Base-by-base conservation (phyloP, 768 basidiomycete genomes). In the Asterophora parasitica region DNA sequence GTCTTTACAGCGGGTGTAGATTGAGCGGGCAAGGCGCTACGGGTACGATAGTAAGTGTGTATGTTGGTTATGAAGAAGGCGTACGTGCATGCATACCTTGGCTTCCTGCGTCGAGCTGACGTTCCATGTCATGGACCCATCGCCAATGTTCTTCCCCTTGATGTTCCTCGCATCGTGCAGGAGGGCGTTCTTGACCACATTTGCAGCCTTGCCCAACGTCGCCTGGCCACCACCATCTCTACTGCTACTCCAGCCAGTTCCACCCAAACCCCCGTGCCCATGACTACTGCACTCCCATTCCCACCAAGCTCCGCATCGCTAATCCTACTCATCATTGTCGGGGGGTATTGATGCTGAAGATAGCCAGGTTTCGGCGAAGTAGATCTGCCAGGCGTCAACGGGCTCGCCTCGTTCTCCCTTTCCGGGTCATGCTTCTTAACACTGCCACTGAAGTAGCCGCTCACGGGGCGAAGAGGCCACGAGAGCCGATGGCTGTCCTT, bases 111-210 rank as follows among this genome's bases (percentile, higher is more conserved):
- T 52, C 12, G 79, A 81, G 48, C 69, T 73, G 42, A 85, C 70
- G 56, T 76, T 71, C 74, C 79, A 81, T 11, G 65, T 65, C 47
- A 82, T 58, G 36, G 68, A 70, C 12, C 59, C 72, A 8, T 65
- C 61, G 17, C 66, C 70, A 30, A 72, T 68, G 20, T 70, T 71
- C 13, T 69, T 69, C 9, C 83, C 81, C 43, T 65, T 69, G 49
- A 89, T 70, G 56, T 86, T 85, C 12, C 86, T 76, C 23, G 87
- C 87, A 63, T 89, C 87, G 56, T 88, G 86, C 34, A 88, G 63
- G 6, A 88, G 73, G 1, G 82, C 83, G n/a, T 75, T 74, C 65
- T 81, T 86, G 33, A 88, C 52, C 8, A 71, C 79, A 59, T 77
- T 84, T 1, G 82, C 86, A 8, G 84, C 85, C 30, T 75, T 70